Conservation (phyloP, 306 rosid genomes). For the Vigna hirtella region DNA sequence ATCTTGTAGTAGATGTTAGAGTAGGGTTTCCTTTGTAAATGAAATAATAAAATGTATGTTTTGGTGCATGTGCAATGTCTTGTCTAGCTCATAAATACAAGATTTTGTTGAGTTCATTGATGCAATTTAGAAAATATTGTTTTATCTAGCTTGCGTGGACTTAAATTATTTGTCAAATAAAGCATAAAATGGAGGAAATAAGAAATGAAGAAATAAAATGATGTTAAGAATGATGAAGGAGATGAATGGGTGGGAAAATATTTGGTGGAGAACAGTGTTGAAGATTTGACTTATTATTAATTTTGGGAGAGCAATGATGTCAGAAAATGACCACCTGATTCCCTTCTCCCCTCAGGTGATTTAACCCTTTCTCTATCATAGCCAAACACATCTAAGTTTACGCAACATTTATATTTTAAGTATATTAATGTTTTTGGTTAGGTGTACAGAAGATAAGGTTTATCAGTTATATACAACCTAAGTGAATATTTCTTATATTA, state of each 20-base stretch:
- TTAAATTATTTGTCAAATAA: conserved; percentile 17
- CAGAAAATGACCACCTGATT: conserved; percentile 12
- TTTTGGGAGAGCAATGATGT: conserved; percentile 21
- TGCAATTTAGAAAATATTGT: neutral
- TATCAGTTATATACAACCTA: no score
- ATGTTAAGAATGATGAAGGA: conserved; percentile 5
- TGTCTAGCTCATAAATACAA: neutral
- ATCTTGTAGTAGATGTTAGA: neutral
- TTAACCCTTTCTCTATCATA: conserved; percentile 6
- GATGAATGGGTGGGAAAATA: neutral
- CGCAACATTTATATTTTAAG: no score
- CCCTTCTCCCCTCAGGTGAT: neutral
- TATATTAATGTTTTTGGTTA: no score
- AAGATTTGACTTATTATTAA: conserved; percentile 30
- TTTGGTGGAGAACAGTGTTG: neutral
- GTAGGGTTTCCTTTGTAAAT: neutral
- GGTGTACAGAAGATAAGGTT: no score
- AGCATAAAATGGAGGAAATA: conserved; percentile 2
- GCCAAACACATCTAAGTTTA: neutral
- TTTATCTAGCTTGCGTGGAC: neutral
- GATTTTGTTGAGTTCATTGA: neutral
- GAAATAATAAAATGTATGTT: neutral
- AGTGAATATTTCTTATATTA: no score
- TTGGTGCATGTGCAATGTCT: neutral
- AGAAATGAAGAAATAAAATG: neutral